Conservation (phyloP, 1,284 basidiomycete genomes). For the Coniophora puteana region DNA sequence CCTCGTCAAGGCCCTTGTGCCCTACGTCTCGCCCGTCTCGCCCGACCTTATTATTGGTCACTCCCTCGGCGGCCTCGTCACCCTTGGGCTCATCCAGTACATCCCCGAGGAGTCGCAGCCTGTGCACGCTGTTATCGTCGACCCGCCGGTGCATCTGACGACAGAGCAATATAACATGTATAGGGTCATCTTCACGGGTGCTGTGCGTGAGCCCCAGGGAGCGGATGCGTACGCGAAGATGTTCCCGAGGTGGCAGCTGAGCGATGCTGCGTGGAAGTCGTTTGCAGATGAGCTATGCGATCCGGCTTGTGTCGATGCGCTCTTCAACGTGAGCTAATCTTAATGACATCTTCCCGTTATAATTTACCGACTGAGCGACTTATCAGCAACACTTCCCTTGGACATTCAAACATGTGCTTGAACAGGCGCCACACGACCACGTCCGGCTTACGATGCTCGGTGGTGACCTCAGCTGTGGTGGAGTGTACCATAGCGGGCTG, state of each 20-base stretch:
- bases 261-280: constrained; percentile 5
- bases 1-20: constrained; percentile 11
- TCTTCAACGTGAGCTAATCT: constrained; percentile 6
- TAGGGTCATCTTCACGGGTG: too few relatives aligned
- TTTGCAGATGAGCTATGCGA: constrained; percentile 3
- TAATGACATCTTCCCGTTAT: too few relatives aligned
- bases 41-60: constrained; percentile 14
- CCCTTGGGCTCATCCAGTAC: not conserved
- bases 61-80: constrained; percentile 16
- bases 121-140: not conserved
- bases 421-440: too few relatives aligned
- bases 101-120: not conserved
- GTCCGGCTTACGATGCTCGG: too few relatives aligned
- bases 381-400: too few relatives aligned
- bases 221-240: too few relatives aligned
- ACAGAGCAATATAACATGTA: constrained; percentile 6
- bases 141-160: not conserved
- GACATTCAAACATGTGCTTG: too few relatives aligned
- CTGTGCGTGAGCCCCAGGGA: too few relatives aligned
- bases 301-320: not conserved
- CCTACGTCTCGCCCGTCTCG: not conserved
- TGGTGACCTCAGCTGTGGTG: too few relatives aligned
- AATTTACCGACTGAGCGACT: too few relatives aligned
- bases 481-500: too few relatives aligned
- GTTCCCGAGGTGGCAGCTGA: constrained; percentile 1